Conservation (phyloP, 192 early-diverging fungal species). For the Linnemannia zychae region DNA sequence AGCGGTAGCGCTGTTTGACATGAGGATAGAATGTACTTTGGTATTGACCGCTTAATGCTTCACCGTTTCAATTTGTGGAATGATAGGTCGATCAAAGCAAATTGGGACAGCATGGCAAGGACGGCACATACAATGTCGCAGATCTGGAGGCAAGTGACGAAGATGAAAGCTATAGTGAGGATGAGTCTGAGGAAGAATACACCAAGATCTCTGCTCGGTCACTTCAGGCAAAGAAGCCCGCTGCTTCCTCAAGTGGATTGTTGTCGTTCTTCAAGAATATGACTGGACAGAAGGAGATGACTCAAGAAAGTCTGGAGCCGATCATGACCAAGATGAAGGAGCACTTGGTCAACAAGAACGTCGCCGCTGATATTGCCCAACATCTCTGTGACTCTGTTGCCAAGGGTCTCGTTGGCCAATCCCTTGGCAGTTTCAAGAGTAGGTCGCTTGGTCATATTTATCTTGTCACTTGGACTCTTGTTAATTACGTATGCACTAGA, state of each 20-base stretch:
- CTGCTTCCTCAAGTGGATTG: slow-evolving; percentile 58
- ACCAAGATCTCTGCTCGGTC: slow-evolving; percentile 40
- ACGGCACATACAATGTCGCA: slow-evolving; percentile 83
- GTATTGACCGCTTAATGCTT: not conserved
- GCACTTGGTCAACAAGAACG: slow-evolving; percentile 94
- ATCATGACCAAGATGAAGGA: slow-evolving; percentile 91
- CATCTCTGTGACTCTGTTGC: slow-evolving; percentile 87
- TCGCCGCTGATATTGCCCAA: slow-evolving; percentile 89
- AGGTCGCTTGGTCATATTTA: slow-evolving; percentile 26
- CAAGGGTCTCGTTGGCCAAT: slow-evolving; percentile 78
- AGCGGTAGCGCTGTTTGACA: not conserved
- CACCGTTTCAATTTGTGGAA: no score
- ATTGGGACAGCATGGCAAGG: slow-evolving; percentile 71
- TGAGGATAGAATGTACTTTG: not conserved
- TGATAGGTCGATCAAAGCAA: slow-evolving; percentile 69
- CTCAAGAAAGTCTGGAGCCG: slow-evolving; percentile 78
- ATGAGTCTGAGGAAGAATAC: slow-evolving; percentile 64
- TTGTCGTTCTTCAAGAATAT: slow-evolving; percentile 81
- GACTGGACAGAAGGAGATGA: slow-evolving; percentile 80
- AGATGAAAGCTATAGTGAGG: slow-evolving; percentile 69
- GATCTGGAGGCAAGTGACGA: slow-evolving; percentile 73
- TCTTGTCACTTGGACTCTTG: not conserved
- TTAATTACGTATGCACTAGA: not conserved
- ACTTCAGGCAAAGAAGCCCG: slow-evolving; percentile 28
- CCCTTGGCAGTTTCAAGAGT: slow-evolving; percentile 82